Conservation (phyloP, 345 rosid species). For the Sisymbrium irio region DNA sequence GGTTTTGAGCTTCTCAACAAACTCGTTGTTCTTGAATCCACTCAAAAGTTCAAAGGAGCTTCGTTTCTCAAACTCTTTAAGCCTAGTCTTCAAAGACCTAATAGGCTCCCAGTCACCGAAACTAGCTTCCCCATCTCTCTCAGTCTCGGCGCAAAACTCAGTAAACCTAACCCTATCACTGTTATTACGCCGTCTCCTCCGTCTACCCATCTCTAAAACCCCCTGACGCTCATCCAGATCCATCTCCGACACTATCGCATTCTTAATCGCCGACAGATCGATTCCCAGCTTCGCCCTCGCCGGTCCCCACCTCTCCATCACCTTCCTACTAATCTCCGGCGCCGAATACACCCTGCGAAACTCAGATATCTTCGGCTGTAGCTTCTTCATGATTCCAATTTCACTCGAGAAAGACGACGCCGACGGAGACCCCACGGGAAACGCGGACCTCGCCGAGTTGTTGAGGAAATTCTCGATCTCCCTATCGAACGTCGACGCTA, state of each 20-base stretch:
- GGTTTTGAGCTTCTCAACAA: constrained; percentile 82
- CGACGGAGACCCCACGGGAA: constrained; percentile 49
- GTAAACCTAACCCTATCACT: constrained; percentile 45
- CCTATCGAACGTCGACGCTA: constrained; percentile 78
- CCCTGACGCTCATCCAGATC: constrained; percentile 41
- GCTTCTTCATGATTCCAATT: constrained; percentile 76
- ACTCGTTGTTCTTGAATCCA: constrained; percentile 67
- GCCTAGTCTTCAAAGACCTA: constrained; percentile 60
- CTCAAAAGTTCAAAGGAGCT: constrained; percentile 60
- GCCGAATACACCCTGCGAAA: constrained; percentile 88
- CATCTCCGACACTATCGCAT: constrained; percentile 67
- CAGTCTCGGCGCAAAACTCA: constrained; percentile 50
- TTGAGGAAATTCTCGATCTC: constrained; percentile 79
- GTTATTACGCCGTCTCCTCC: constrained; percentile 48
- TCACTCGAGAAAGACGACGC: constrained; percentile 45
- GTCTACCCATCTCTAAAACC: constrained; percentile 45
- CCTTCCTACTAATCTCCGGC: constrained; percentile 84
- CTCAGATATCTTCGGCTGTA: constrained; percentile 88
- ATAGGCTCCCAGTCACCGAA: constrained; percentile 80
- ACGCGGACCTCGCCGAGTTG: constrained; percentile 60
- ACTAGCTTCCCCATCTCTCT: constrained; percentile 38
- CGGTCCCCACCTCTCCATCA: constrained; percentile 80
- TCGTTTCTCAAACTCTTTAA: constrained; percentile 82
- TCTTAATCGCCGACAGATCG: constrained; percentile 77
- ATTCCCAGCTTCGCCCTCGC: constrained; percentile 64